These are phyloP conservation scores for Brassica rapa DNA, from an alignment of 345 rosid genomes.

Conservation along the genomic window DNA sequence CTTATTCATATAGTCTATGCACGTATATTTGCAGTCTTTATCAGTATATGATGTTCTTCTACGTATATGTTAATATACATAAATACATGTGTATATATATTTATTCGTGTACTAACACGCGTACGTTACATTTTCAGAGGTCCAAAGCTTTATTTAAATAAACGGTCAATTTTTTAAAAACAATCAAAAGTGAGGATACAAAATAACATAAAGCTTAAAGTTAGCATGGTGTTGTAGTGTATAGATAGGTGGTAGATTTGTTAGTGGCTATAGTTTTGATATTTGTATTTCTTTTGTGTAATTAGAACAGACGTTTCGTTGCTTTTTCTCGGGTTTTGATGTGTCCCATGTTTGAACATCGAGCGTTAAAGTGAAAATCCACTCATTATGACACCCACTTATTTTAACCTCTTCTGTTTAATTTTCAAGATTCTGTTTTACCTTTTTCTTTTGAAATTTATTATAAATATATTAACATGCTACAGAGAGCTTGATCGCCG, in stretches of 20 bases:
- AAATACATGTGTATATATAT: not conserved
- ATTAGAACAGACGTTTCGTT: constrained; percentile 24
- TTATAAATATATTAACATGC: not conserved
- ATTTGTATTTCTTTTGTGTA: constrained; percentile 9
- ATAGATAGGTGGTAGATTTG: not conserved
- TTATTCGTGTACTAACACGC: not conserved
- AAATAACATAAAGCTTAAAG: constrained; percentile 27
- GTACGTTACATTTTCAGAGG: constrained; percentile 19
- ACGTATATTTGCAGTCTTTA: not conserved
- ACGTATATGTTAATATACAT: constrained; percentile 6
- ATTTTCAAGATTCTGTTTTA: constrained; percentile 32
- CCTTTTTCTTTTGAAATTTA: not conserved
- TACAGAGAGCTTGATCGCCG: constrained; percentile 81
- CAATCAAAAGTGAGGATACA: constrained; percentile 2
- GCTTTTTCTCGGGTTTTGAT: constrained; percentile 40
- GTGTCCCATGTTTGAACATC: constrained; percentile 45
- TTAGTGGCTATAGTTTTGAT: constrained; percentile 15
- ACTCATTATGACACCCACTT: constrained; percentile 46
- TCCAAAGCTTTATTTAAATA: not conserved
- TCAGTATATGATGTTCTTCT: not conserved
- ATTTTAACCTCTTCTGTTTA: constrained; percentile 38
- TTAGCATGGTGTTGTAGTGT: constrained; percentile 20
- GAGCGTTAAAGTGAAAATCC: constrained; percentile 47
- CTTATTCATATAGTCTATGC: not conserved
- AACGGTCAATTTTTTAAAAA: constrained; percentile 8